Evolutionary conservation across 371 early-diverging fungal species (phyloP), one percentile per base, ranked within the genome.

Genomic region (Circinella minor): DNA sequence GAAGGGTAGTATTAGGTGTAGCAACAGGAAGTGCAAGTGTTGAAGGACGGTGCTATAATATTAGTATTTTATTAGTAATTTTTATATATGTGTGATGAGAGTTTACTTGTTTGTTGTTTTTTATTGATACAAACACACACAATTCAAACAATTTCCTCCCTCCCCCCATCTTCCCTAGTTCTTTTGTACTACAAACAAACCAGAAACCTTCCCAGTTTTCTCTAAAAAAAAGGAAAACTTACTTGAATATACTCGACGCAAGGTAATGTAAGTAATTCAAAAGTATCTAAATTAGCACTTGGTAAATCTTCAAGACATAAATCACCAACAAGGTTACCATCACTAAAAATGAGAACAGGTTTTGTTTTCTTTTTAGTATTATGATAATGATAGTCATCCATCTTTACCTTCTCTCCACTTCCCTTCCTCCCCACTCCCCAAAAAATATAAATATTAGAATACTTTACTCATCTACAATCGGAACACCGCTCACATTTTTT

Each of bases 251-350:
- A 88, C n/a, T 86, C 81, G 55, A 75, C 65, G 63, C 86, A 81
- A 8, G 82, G 77, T 7, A 81, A 46, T 8, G 71, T 68, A 13
- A 88, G 69, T 49, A 76, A 62, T 18, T 80, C 81, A 37, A 84
- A 76, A 27, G 71, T 73, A 38, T 77, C 74, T 38, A 83, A 69
- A 59, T 80, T 79, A 8, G 86, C 79, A 47, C 78, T 78, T 15
- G 86, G 87, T 37, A 86, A 72, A 67, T 86, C 87, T 27, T 87
- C 83, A 3, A 82, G 76, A 36, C 83, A 82, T 3, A 88, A 65
- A 67, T 81, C 83, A 37, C 77, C 81, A 20, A 77, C 65, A 36
- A 86, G 73, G 6, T 78, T 61, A 5, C 80, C 77, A 14, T 77
- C 48, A 4, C 81, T 80, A 51, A n/a, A 48, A 11, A 48, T 0